phyloP scores from a whole-genome alignment of 495 filamentous ascomycete genomes.

The Podospora didyma region DNA sequence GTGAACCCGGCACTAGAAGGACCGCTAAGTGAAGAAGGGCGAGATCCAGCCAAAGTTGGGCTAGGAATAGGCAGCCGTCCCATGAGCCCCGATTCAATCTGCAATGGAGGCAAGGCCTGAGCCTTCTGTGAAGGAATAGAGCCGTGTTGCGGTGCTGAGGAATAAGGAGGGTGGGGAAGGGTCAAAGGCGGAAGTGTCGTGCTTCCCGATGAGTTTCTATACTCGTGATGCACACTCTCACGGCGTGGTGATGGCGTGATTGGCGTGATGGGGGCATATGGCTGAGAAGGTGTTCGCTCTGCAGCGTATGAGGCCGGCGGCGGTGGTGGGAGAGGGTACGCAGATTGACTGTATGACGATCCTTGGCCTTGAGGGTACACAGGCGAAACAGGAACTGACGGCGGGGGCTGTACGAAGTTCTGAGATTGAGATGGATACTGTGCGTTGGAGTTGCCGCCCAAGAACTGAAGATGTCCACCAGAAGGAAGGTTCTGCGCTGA shows the following conservation, averaged over 20 bases:
- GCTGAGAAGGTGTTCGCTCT: slow-evolving; percentile 25
- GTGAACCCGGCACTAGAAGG: slow-evolving; percentile 6
- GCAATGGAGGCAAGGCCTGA: slow-evolving; percentile 17
- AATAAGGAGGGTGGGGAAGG: not conserved
- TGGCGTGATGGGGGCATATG: slow-evolving; percentile 24
- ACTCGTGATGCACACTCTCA: slow-evolving; percentile 18
- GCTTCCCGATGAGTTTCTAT: slow-evolving; percentile 7
- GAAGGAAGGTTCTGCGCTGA: slow-evolving; percentile 34
- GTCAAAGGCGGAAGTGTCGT: slow-evolving; percentile 16
- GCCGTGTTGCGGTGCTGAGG: slow-evolving; percentile 3
- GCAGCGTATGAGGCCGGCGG: slow-evolving; percentile 30
- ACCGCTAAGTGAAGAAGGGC: slow-evolving; percentile 4
- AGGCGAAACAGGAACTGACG: slow-evolving; percentile 39
- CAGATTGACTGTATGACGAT: slow-evolving; percentile 15
- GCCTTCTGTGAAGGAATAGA: slow-evolving; percentile 2
- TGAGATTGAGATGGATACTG: slow-evolving; percentile 34
- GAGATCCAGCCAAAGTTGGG: slow-evolving; percentile 3
- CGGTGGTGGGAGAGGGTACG: slow-evolving; percentile 40
- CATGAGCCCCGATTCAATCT: slow-evolving; percentile 4
- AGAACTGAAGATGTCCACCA: slow-evolving; percentile 33
- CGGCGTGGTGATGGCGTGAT: slow-evolving; percentile 23
- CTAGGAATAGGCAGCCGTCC: slow-evolving; percentile 10
- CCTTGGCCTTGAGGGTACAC: slow-evolving; percentile 35
- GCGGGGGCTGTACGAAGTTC: slow-evolving; percentile 43
- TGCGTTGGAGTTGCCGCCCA: slow-evolving; percentile 22